Evolutionary conservation across 495 filamentous ascomycete species (phyloP).

Genomic region (Neurospora sp.): DNA sequence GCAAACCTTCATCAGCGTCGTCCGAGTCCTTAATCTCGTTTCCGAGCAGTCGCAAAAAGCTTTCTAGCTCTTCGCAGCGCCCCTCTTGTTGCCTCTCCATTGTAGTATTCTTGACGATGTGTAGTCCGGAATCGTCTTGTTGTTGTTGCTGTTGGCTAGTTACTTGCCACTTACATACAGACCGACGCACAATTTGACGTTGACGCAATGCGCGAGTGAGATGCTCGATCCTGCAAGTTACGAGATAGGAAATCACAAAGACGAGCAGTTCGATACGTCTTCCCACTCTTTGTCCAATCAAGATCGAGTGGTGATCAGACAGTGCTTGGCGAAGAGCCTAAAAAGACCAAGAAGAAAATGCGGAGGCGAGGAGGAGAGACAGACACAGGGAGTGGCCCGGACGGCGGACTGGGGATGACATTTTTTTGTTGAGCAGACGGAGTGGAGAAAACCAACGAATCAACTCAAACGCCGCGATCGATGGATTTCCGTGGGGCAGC

Average conservation of each 20-base stretch:
- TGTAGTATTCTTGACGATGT: background rate
- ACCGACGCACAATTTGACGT: background rate
- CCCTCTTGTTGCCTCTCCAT: background rate
- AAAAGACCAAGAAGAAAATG: constrained; percentile 2
- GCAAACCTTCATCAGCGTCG: constrained; percentile 11
- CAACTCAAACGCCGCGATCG: background rate
- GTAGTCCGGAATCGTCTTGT: background rate
- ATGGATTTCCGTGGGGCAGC: background rate
- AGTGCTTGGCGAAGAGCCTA: background rate
- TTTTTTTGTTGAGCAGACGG: background rate
- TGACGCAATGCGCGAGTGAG: background rate
- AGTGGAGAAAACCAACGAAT: background rate
- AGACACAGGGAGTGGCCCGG: background rate
- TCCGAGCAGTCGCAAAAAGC: constrained; percentile 2
- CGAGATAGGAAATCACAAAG: background rate
- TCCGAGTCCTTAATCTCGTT: constrained; percentile 3
- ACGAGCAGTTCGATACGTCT: background rate
- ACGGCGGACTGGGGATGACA: background rate
- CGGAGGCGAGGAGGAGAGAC: background rate
- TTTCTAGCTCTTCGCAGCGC: constrained; percentile 7
- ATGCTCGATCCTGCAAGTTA: background rate
- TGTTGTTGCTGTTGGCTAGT: background rate
- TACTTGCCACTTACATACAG: background rate
- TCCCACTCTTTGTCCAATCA: background rate
- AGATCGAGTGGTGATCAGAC: background rate